Percentiles rank a stretch among this genome's conserved stretches.
Evolutionary conservation across 495 filamentous ascomycete genomes (phyloP).

Genomic region (Hypoxylon intermedium): DNA sequence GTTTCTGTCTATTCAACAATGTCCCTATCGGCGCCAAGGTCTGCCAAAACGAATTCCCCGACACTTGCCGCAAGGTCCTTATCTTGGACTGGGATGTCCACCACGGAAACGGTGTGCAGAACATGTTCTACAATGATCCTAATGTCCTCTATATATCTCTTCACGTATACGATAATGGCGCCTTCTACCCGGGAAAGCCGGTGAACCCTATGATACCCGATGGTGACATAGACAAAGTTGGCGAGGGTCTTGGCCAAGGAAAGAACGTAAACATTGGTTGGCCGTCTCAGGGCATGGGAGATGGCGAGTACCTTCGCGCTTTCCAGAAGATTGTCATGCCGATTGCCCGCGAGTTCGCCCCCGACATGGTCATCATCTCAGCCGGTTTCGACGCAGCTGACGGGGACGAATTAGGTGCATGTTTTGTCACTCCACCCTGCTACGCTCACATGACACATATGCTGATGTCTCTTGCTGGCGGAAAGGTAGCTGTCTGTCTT

Average conservation of each 20-base stretch:
- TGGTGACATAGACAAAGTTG: slow-evolving; percentile 79
- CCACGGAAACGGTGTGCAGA: slow-evolving; percentile 94
- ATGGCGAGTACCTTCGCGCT: slow-evolving; percentile 94
- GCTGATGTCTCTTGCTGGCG: slow-evolving; percentile 93
- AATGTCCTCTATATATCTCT: slow-evolving; percentile 96
- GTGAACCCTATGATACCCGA: slow-evolving; percentile 64
- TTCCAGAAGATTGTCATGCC: slow-evolving; percentile 99
- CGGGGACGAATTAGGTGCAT: slow-evolving; percentile 90
- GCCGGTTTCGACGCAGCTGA: slow-evolving; percentile 96
- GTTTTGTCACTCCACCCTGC: slow-evolving; percentile 86
- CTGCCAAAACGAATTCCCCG: slow-evolving; percentile 76
- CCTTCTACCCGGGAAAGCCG: slow-evolving; percentile 82
- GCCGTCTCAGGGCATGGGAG: slow-evolving; percentile 90
- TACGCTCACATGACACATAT: slow-evolving; percentile 99
- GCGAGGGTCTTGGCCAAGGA: slow-evolving; percentile 74
- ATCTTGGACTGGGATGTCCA: slow-evolving; percentile 95
- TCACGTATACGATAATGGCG: slow-evolving; percentile 83
- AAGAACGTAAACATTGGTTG: slow-evolving; percentile 97
- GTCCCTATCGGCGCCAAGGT: slow-evolving; percentile 87
- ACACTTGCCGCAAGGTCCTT: slow-evolving; percentile 82
- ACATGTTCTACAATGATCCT: slow-evolving; percentile 92
- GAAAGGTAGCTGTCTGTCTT: slow-evolving; percentile 89
- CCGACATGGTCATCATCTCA: slow-evolving; percentile 93
- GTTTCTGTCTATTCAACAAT: slow-evolving; percentile 98
- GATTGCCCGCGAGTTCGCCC: slow-evolving; percentile 88